phyloP scores from a whole-genome alignment of 345 rosid species.

The Psidium friedrichsthalianum region DNA sequence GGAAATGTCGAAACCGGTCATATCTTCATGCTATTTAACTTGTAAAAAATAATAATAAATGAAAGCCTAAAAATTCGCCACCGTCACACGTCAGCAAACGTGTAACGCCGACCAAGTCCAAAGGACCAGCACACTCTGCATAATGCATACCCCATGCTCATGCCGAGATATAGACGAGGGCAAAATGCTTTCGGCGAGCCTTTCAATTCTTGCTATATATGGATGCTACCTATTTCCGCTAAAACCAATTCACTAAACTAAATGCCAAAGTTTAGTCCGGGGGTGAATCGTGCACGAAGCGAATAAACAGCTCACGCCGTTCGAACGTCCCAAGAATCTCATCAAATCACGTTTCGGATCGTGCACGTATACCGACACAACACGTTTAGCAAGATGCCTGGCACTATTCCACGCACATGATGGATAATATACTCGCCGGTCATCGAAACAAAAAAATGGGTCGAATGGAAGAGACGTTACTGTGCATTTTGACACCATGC shows the following conservation, averaged over 20 bases:
- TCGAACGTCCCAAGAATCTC: fast-evolving
- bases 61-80: background rate
- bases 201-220: background rate
- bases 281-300: background rate
- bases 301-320: background rate
- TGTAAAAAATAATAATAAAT: no score
- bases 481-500: fast-evolving
- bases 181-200: background rate
- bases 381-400: background rate
- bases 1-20: no score
- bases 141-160: background rate
- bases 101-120: background rate
- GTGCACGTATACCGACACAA: fast-evolving
- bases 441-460: fast-evolving
- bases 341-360: background rate
- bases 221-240: background rate
- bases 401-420: background rate
- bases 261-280: background rate
- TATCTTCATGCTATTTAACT: no score
- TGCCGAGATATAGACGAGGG: background rate
- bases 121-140: background rate
- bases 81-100: background rate
- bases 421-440: background rate
- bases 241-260: background rate
- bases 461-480: background rate